phyloP scores from a whole-genome alignment of 306 rosid species.

The Fragaria nilgerrensis region DNA sequence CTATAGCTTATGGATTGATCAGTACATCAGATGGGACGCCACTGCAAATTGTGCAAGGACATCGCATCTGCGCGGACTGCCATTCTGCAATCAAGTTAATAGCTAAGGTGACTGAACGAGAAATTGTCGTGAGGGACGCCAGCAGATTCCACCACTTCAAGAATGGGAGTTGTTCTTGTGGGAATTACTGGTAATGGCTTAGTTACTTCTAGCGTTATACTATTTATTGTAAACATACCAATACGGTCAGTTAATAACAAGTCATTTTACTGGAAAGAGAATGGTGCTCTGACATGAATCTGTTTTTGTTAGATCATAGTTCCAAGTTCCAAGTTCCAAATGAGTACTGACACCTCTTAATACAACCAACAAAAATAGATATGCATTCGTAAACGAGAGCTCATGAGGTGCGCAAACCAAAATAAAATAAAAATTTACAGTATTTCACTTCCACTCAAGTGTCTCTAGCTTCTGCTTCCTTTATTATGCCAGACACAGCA shows the following conservation, averaged over 20 bases:
- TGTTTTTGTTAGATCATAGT: too few relatives aligned
- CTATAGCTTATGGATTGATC: conserved; percentile 74
- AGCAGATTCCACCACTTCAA: conserved; percentile 87
- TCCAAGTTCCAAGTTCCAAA: too few relatives aligned
- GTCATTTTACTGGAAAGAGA: neutral
- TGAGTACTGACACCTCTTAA: too few relatives aligned
- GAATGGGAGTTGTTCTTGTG: conserved; percentile 85
- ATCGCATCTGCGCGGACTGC: conserved; percentile 72
- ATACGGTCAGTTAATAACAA: conserved; percentile 3
- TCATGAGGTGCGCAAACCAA: too few relatives aligned
- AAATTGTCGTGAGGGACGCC: conserved; percentile 74
- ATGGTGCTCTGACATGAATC: neutral
- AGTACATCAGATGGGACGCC: conserved; percentile 56
- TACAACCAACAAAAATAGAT: too few relatives aligned
- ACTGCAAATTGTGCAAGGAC: conserved; percentile 71
- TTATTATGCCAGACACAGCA: too few relatives aligned
- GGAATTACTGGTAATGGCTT: conserved; percentile 73
- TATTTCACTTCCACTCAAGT: too few relatives aligned
- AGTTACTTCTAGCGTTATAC: conserved; percentile 1
- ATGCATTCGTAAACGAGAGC: too few relatives aligned
- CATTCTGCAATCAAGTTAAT: conserved; percentile 75
- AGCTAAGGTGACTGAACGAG: conserved; percentile 59
- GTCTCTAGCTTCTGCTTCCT: too few relatives aligned
- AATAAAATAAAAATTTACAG: too few relatives aligned
- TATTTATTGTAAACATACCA: conserved; percentile 12